These are phyloP conservation scores for Aegilops bicornis DNA, from an alignment of 176 grass and related monocot species.

Conservation along the genomic window DNA sequence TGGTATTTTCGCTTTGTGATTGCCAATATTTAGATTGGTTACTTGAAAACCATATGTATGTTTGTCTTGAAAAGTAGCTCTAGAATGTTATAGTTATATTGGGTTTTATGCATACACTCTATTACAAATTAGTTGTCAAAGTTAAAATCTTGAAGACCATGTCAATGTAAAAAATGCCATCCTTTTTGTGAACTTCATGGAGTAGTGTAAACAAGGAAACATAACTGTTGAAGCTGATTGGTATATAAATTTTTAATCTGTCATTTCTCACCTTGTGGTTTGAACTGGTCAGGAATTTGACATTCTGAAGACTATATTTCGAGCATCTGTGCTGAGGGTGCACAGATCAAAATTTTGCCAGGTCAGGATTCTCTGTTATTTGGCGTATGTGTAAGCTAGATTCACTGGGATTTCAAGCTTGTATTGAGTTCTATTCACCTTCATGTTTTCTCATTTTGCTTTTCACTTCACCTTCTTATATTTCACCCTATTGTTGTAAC, in stretches of 20 bases:
- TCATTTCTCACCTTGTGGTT: conserved; percentile 19
- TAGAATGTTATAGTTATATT: neutral
- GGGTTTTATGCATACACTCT: neutral
- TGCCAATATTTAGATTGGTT: neutral
- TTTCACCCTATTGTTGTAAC: conserved; percentile 26
- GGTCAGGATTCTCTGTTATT: conserved; percentile 42
- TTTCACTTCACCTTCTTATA: conserved; percentile 5
- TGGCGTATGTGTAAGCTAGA: neutral
- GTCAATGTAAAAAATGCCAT: neutral
- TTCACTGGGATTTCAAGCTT: neutral
- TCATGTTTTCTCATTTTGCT: conserved; percentile 2
- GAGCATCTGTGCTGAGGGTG: conserved; percentile 63
- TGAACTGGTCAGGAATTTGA: conserved; percentile 63
- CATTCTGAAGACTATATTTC: conserved; percentile 71
- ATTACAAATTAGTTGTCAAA: neutral
- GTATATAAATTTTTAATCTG: neutral
- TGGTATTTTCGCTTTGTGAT: no score
- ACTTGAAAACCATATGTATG: neutral
- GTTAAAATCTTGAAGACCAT: neutral
- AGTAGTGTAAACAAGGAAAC: neutral
- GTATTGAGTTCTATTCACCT: neutral
- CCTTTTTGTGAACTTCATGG: conserved; percentile 7
- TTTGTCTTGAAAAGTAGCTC: neutral
- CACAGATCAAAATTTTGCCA: conserved; percentile 88
- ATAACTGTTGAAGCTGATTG: neutral